Evolutionary conservation across 2,329 filamentous ascomycete genomes (phyloP).

Genomic region (Talaromyces amestolkiae): DNA sequence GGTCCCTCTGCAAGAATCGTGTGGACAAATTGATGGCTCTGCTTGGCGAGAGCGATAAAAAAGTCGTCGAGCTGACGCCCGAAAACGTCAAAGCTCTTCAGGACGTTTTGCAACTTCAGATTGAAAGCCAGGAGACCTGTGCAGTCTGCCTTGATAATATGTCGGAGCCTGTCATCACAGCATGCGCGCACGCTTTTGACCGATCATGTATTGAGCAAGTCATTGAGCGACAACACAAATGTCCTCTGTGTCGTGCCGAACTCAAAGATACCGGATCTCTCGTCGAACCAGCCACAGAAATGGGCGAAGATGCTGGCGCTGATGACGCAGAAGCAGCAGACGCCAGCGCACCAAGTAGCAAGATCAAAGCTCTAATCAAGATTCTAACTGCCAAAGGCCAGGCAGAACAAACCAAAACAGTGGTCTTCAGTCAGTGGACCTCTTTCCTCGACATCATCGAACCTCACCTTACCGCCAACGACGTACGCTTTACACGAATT

Average conservation of each 20-base stretch:
- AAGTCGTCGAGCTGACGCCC: constrained; percentile 66
- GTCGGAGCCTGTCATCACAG: constrained; percentile 73
- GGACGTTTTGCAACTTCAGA: constrained; percentile 69
- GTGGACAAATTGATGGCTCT: constrained; percentile 69
- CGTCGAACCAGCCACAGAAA: constrained; percentile 63
- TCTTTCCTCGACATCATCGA: constrained; percentile 74
- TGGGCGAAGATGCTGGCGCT: constrained; percentile 49
- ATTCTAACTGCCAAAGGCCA: constrained; percentile 71
- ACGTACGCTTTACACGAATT: constrained; percentile 67
- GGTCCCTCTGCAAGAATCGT: constrained; percentile 74
- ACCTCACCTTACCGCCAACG: constrained; percentile 60
- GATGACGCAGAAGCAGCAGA: constrained; percentile 62
- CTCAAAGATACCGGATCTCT: constrained; percentile 61
- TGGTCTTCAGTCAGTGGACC: constrained; percentile 81
- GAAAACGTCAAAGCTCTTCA: constrained; percentile 72
- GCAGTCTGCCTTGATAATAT: constrained; percentile 74
- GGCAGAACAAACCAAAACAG: constrained; percentile 65
- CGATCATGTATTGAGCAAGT: constrained; percentile 69
- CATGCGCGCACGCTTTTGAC: constrained; percentile 80
- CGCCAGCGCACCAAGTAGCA: constrained; percentile 68
- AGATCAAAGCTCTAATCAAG: constrained; percentile 74
- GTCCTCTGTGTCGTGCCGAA: constrained; percentile 76
- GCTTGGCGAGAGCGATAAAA: constrained; percentile 58
- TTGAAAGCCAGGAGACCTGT: constrained; percentile 80
- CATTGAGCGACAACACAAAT: constrained; percentile 73